These are phyloP conservation scores for Mortierella sp. DNA, from an alignment of 371 early-diverging fungal species.

Conservation along the genomic window DNA sequence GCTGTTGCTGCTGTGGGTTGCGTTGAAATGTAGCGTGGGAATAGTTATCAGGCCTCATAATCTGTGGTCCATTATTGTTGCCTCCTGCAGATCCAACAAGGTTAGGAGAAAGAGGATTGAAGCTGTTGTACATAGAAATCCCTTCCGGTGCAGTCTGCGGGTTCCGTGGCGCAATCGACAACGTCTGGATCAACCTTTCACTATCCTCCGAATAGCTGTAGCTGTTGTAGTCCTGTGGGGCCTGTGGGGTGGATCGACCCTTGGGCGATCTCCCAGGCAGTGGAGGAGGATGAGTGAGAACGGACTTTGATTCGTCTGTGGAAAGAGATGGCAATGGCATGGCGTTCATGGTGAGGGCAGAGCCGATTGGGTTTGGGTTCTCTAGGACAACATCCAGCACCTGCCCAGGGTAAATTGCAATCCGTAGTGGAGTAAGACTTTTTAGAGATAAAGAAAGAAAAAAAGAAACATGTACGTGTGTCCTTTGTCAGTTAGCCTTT, in stretches of 20 bases:
- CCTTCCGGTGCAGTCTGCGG: not conserved
- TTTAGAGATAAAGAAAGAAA: too few species aligned
- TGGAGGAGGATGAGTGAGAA: not conserved
- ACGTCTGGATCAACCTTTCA: not conserved
- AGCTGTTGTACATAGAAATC: not conserved
- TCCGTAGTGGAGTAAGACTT: not conserved
- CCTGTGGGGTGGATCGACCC: not conserved
- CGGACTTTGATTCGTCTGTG: not conserved
- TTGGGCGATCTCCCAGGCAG: not conserved
- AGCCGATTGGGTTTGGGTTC: not conserved
- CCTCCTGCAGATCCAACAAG: not conserved
- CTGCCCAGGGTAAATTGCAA: not conserved
- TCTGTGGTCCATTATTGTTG: not conserved
- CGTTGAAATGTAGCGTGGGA: not conserved
- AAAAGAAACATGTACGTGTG: not conserved
- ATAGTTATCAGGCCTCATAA: not conserved
- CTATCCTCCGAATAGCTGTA: not conserved
- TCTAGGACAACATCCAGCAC: not conserved
- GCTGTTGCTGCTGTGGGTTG: not conserved
- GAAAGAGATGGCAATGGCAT: not conserved
- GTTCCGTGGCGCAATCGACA: not conserved
- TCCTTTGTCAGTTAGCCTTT: not conserved
- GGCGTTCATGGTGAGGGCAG: not conserved
- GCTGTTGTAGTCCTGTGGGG: slow-evolving; percentile 3
- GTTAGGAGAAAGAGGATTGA: not conserved